phyloP scores from a whole-genome alignment of 441 rosid species.

The Codiaeum variegatum region DNA sequence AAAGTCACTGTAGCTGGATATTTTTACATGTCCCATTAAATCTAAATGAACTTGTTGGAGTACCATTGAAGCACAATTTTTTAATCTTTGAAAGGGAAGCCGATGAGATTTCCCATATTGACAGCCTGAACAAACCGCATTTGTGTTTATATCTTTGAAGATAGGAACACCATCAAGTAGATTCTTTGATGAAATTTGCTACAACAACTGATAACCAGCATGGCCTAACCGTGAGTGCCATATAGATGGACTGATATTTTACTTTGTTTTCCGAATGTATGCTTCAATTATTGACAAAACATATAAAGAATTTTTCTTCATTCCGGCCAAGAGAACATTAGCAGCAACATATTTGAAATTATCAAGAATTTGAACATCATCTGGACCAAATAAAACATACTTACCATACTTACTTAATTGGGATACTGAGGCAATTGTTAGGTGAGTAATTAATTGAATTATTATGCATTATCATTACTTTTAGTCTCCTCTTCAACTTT shows the following conservation, averaged over 20 bases:
- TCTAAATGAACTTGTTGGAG: not conserved
- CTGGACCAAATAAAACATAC: not conserved
- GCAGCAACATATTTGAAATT: not conserved
- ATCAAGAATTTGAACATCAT: not conserved
- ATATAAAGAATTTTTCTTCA: not conserved
- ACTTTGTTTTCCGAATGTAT: not conserved
- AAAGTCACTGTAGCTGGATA: not conserved
- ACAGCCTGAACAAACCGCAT: not conserved
- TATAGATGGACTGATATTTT: not conserved
- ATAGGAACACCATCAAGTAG: not conserved
- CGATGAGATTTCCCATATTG: slow-evolving; percentile 5
- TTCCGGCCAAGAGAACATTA: not conserved
- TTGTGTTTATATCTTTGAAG: not conserved
- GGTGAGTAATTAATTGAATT: no score
- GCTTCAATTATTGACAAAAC: not conserved
- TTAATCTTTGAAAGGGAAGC: not conserved
- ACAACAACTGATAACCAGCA: slow-evolving; percentile 1
- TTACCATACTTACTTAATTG: not conserved
- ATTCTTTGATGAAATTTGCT: not conserved
- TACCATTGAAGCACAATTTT: not conserved
- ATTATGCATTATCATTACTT: no score
- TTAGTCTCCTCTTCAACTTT: no score
- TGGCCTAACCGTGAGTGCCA: slow-evolving; percentile 15
- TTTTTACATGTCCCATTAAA: not conserved
- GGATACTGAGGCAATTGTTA: not conserved